Evolutionary conservation across 768 basidiomycete genomes (phyloP).

Genomic region (Xanthoconium stramineum): DNA sequence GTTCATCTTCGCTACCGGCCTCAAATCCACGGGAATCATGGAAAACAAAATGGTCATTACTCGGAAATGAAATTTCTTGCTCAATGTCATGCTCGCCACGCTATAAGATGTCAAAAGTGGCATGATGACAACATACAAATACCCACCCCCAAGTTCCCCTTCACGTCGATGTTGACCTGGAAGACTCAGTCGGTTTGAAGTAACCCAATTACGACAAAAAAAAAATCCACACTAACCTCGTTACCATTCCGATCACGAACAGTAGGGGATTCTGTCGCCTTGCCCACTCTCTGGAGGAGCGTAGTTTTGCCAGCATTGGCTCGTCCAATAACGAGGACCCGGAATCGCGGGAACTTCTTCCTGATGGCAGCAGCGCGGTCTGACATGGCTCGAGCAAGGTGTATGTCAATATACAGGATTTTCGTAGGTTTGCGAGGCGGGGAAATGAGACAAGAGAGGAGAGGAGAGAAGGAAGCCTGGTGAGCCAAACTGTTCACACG

Average conservation of each 20-base stretch:
- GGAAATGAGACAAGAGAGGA: not conserved
- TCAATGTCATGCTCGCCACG: constrained; percentile 11
- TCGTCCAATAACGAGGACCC: constrained; percentile 40
- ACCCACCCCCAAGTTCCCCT: not conserved
- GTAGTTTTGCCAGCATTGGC: constrained; percentile 43
- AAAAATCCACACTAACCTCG: constrained; percentile 4
- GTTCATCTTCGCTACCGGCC: constrained; percentile 29
- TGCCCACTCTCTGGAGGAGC: constrained; percentile 36
- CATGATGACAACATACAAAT: not conserved
- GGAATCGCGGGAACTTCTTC: constrained; percentile 23
- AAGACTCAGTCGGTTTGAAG: not conserved
- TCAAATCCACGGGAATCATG: constrained; percentile 44
- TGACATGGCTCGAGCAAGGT: not conserved
- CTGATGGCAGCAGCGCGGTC: not conserved
- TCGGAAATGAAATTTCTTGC: constrained; percentile 21
- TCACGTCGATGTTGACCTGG: constrained; percentile 1
- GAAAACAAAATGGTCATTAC: constrained; percentile 35
- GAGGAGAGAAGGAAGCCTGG: not conserved
- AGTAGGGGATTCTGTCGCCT: constrained; percentile 31
- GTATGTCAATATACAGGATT: not conserved
- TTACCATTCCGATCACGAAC: constrained; percentile 23
- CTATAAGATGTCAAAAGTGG: not conserved
- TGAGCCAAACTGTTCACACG: not conserved
- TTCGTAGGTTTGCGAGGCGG: not conserved
- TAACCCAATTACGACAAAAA: not conserved